Percentiles rank a stretch among this genome's conserved stretches.
Conservation (phyloP, 495 filamentous ascomycete species). For the Lasiosphaeriaceae sp. region DNA sequence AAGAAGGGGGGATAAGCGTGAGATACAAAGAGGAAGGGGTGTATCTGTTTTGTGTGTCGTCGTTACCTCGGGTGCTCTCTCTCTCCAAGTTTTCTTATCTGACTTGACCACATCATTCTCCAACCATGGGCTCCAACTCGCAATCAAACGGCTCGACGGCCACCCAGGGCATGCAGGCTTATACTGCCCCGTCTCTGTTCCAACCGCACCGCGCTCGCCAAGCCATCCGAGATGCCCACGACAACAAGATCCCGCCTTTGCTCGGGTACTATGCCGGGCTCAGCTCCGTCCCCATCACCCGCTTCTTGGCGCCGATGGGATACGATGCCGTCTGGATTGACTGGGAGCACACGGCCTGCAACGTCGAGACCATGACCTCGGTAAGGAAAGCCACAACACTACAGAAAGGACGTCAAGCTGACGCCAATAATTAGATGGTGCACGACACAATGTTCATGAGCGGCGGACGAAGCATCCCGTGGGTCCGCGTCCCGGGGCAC, state of each 20-base stretch:
- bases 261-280: conserved; percentile 38
- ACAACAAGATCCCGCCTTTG: conserved; percentile 37
- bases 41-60: too few relatives aligned
- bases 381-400: conserved; percentile 1
- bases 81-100: neutral
- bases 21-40: too few relatives aligned
- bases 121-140: conserved; percentile 12
- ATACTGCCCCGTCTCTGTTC: conserved; percentile 37
- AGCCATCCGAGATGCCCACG: conserved; percentile 42
- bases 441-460: conserved; percentile 41
- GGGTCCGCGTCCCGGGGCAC: conserved; percentile 42
- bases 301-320: conserved; percentile 34
- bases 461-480: conserved; percentile 36
- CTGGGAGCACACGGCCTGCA: conserved; percentile 42
- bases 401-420: too few relatives aligned
- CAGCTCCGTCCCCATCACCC: conserved; percentile 30
- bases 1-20: too few relatives aligned
- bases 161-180: conserved; percentile 34
- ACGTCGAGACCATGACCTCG: conserved; percentile 45
- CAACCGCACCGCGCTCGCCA: conserved; percentile 42
- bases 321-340: conserved; percentile 42
- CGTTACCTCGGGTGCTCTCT: neutral
- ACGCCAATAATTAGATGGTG: conserved; percentile 25
- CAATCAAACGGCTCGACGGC: neutral
- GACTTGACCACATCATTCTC: neutral